Evolutionary conservation across 139 green algal genomes (phyloP).

Genomic region (Zygnema cylindricum): DNA sequence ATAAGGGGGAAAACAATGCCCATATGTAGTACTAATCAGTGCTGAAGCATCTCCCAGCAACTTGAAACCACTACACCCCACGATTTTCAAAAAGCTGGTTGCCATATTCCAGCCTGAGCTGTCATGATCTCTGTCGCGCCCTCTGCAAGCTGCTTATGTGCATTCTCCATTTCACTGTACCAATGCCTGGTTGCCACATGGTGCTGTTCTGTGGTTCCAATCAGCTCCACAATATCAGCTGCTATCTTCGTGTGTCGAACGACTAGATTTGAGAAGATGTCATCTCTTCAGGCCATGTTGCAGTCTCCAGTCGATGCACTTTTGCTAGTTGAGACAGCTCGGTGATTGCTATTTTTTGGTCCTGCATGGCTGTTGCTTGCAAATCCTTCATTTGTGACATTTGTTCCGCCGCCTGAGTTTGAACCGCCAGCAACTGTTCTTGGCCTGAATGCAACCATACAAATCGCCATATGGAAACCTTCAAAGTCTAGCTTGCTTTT

Average conservation of each 20-base stretch:
- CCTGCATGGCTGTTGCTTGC: slow-evolving; percentile 20
- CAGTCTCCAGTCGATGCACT: slow-evolving; percentile 13
- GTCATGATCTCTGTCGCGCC: neutral
- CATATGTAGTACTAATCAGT: no score
- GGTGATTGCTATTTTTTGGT: slow-evolving; percentile 15
- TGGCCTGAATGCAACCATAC: slow-evolving; percentile 12
- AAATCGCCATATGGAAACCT: no score
- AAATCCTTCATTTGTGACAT: neutral
- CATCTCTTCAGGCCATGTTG: slow-evolving; percentile 40
- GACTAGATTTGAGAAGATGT: neutral
- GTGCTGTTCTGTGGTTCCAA: slow-evolving; percentile 22
- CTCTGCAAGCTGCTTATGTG: neutral
- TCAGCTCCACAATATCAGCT: neutral
- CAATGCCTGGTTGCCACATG: slow-evolving; percentile 16
- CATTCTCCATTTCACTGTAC: slow-evolving; percentile 20
- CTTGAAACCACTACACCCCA: no score
- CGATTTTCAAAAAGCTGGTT: no score
- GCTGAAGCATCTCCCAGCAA: no score
- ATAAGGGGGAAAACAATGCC: no score
- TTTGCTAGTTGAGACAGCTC: slow-evolving; percentile 18
- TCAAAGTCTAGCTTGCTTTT: no score
- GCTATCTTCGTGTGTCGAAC: neutral
- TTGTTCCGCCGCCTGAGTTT: neutral
- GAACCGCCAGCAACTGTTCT: slow-evolving; percentile 31
- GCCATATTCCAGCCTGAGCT: neutral